Percentiles rank a stretch among this genome's conserved stretches.
Conservation (phyloP, 2,329 filamentous ascomycete species). For the Coniochaeta sp. region DNA sequence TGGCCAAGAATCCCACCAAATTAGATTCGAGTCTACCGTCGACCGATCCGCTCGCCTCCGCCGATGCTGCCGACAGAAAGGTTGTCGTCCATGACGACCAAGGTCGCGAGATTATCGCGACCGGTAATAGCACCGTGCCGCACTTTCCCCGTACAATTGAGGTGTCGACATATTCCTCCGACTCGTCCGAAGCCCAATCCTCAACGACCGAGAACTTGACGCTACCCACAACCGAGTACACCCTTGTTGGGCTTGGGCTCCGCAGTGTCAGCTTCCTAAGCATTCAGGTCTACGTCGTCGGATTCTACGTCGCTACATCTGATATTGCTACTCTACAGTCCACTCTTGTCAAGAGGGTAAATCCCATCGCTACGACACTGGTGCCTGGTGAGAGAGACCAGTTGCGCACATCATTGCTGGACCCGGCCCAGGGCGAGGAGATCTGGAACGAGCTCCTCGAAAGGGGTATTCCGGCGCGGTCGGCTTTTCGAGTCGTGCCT, state of each 20-base stretch:
- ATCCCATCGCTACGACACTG: slow-evolving; percentile 71
- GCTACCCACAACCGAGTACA: slow-evolving; percentile 58
- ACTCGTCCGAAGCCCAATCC: slow-evolving; percentile 14
- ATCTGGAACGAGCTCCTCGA: slow-evolving; percentile 69
- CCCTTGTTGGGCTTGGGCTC: slow-evolving; percentile 79
- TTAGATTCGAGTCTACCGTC: slow-evolving; percentile 34
- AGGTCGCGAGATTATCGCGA: slow-evolving; percentile 68
- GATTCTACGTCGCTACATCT: slow-evolving; percentile 79
- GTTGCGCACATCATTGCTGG: slow-evolving; percentile 61
- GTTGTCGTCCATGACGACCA: slow-evolving; percentile 59
- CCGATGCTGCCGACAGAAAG: slow-evolving; percentile 45
- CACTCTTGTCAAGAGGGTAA: slow-evolving; percentile 67
- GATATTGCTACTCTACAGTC: slow-evolving; percentile 78
- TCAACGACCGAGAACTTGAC: slow-evolving; percentile 24
- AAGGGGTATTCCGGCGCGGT: slow-evolving; percentile 59
- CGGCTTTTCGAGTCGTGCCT: slow-evolving; percentile 75
- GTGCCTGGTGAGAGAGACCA: slow-evolving; percentile 74
- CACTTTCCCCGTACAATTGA: slow-evolving; percentile 68
- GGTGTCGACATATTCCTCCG: slow-evolving; percentile 39
- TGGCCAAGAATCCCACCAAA: slow-evolving; percentile 20
- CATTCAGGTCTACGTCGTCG: slow-evolving; percentile 92
- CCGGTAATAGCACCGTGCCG: slow-evolving; percentile 73
- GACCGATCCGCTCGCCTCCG: slow-evolving; percentile 37
- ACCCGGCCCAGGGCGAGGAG: slow-evolving; percentile 60
- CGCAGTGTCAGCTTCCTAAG: slow-evolving; percentile 83